These are phyloP conservation scores for Xylariaceae sp. DNA, from an alignment of 2,329 filamentous ascomycete species.

Conservation along the genomic window DNA sequence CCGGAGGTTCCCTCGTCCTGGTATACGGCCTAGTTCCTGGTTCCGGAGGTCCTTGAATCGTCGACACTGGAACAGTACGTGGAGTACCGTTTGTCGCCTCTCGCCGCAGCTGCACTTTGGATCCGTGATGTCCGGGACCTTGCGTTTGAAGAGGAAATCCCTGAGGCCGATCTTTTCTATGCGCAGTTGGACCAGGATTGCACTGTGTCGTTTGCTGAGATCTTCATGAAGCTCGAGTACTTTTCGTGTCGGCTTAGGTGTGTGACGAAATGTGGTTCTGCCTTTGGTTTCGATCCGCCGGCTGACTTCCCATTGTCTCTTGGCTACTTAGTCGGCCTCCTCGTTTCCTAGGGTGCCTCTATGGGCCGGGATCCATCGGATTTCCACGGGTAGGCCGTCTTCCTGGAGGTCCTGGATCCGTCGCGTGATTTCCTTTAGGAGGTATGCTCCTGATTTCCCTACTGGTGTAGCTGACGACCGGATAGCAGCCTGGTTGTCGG, in stretches of 20 bases:
- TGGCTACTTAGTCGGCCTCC: background rate
- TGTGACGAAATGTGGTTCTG: background rate
- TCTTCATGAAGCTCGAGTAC: background rate
- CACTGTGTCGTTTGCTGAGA: constrained; percentile 1
- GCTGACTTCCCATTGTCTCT: too few relatives aligned
- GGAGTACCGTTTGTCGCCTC: constrained; percentile 1
- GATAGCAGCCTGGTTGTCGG: background rate
- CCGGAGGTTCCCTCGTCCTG: background rate
- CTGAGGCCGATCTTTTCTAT: constrained; percentile 2
- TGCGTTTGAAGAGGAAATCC: constrained; percentile 11
- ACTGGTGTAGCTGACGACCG: background rate
- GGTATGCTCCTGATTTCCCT: too few relatives aligned
- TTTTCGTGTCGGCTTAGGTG: too few relatives aligned
- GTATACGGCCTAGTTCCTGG: constrained; percentile 2
- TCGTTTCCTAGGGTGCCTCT: background rate
- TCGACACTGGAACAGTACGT: constrained; percentile 4
- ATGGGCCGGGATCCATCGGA: constrained; percentile 1
- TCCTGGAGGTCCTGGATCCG: background rate
- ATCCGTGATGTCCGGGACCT: too few relatives aligned
- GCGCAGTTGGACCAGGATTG: constrained; percentile 7
- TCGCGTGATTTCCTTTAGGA: too few relatives aligned
- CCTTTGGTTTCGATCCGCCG: too few relatives aligned
- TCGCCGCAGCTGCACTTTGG: too few relatives aligned
- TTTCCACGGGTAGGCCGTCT: background rate
- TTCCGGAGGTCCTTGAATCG: background rate